Base-by-base conservation (phyloP, 257 asterid species). In the Plantago elongata region DNA sequence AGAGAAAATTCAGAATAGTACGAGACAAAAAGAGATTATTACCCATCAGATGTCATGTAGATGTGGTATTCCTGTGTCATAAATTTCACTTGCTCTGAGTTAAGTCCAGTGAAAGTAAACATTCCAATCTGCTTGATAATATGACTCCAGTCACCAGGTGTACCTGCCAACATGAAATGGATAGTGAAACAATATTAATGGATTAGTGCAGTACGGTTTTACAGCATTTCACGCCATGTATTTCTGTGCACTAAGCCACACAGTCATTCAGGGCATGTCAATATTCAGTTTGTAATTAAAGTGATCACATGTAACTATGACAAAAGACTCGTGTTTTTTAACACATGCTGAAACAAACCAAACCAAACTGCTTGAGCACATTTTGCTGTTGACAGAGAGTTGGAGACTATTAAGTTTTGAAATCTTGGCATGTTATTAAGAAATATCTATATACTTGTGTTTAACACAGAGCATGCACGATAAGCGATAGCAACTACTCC, bases 11-110 rank as follows among this genome's bases (percentile, higher is more conserved):
- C 13, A 17, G 15, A 54, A 52, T 9, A 12, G 7, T 54, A 18
- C 40, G 13, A 8, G 13, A 2, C 9, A 18, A 22, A 18, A 22
- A 50, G 30, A 54, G 17, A 11, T 1, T 11, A 38, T 79, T 72
- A 88, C 96, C 96, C 96, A 68, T 88, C 95, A 57, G 96, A 85
- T 10, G 96, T 88, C 95, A 88, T 85, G 80, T 88, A 88, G 46
- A 88, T 75, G 76, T 88, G 96, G 71, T 78, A 80, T 72, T 88
- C 95, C 76, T 75, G 69, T 16, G 79, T 83, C 96, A 88, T 88
- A 80, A 85, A 88, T 40, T 84, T 74, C 14, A 88, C 95, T 78
- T 88, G 96, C 61, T 80, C 62, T 6, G 83, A 65, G 58, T 85
- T 81, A 52, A 85, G 68, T 54, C 96, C 92, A 0, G 96, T 83